phyloP scores from a whole-genome alignment of 495 filamentous ascomycete species.

The Annulohypoxylon moriforme region DNA sequence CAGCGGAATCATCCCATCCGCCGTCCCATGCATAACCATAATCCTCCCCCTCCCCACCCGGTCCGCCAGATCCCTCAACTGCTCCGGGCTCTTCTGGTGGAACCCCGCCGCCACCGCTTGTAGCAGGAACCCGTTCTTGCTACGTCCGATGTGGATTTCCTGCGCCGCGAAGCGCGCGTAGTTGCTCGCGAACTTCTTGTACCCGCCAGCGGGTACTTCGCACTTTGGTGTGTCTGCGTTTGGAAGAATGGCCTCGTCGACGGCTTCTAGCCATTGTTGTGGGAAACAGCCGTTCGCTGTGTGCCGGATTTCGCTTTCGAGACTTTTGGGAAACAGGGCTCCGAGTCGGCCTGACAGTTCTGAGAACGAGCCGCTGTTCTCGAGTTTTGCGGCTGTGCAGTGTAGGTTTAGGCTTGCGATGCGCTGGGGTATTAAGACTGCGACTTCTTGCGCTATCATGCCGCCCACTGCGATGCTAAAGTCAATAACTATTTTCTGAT shows the following conservation, averaged over 20 bases:
- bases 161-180: slow-evolving; percentile 75
- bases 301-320: slow-evolving; percentile 58
- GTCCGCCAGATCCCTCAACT: slow-evolving; percentile 67
- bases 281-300: slow-evolving; percentile 67
- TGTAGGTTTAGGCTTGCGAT: slow-evolving; percentile 71
- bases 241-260: slow-evolving; percentile 61
- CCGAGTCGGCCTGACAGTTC: slow-evolving; percentile 42
- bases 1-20: slow-evolving; percentile 73
- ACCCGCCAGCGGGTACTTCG: slow-evolving; percentile 28
- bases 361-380: slow-evolving; percentile 67
- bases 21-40: slow-evolving; percentile 71
- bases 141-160: slow-evolving; percentile 66
- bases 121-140: slow-evolving; percentile 68
- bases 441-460: slow-evolving; percentile 81
- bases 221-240: slow-evolving; percentile 31
- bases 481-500: neutral
- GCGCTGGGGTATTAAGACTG: slow-evolving; percentile 66
- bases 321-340: slow-evolving; percentile 68
- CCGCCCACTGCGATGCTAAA: slow-evolving; percentile 68
- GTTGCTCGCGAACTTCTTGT: slow-evolving; percentile 69
- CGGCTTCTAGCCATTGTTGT: slow-evolving; percentile 63
- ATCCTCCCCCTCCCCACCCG: slow-evolving; percentile 71
- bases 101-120: slow-evolving; percentile 76
- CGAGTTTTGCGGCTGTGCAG: slow-evolving; percentile 71
- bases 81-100: slow-evolving; percentile 69